Evolutionary conservation across 768 basidiomycete species (phyloP).

Genomic region (Polyporus arcularius): DNA sequence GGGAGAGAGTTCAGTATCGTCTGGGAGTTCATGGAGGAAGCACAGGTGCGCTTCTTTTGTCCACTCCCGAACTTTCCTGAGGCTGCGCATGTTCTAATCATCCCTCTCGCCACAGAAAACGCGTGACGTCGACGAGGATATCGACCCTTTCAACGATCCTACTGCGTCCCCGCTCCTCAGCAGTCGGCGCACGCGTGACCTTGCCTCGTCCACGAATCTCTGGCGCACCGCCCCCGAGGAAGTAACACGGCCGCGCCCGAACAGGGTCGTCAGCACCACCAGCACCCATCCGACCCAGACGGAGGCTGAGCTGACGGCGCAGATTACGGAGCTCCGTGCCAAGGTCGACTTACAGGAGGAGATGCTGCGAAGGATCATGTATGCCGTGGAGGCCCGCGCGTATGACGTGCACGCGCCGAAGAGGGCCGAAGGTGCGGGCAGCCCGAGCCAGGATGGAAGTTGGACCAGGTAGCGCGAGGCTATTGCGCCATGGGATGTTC

Average conservation of each 20-base stretch:
- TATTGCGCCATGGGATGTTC: not conserved
- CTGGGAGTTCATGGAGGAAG: conserved; percentile 77
- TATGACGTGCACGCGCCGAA: not conserved
- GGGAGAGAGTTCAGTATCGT: conserved; percentile 89
- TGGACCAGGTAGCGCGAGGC: not conserved
- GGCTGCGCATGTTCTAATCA: not conserved
- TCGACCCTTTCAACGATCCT: conserved; percentile 14
- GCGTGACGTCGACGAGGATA: conserved; percentile 13
- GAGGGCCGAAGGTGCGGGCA: not conserved
- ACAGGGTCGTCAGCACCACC: conserved; percentile 8
- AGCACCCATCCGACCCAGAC: conserved; percentile 27
- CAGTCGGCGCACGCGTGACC: conserved; percentile 9
- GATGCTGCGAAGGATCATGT: conserved; percentile 42
- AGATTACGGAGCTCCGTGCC: conserved; percentile 58
- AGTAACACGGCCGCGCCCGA: conserved; percentile 5
- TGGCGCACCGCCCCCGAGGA: conserved; percentile 19
- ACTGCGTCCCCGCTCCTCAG: conserved; percentile 20
- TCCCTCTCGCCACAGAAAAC: conserved; percentile 3
- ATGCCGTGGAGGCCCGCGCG: conserved; percentile 27
- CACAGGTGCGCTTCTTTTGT: conserved; percentile 37
- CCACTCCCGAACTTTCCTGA: not conserved
- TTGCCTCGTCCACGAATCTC: conserved; percentile 9
- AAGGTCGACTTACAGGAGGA: conserved; percentile 62
- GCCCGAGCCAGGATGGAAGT: not conserved
- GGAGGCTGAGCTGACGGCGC: conserved; percentile 52